phyloP scores from a whole-genome alignment of 78 protist genomes.

The Dictyostelium citrinum region DNA sequence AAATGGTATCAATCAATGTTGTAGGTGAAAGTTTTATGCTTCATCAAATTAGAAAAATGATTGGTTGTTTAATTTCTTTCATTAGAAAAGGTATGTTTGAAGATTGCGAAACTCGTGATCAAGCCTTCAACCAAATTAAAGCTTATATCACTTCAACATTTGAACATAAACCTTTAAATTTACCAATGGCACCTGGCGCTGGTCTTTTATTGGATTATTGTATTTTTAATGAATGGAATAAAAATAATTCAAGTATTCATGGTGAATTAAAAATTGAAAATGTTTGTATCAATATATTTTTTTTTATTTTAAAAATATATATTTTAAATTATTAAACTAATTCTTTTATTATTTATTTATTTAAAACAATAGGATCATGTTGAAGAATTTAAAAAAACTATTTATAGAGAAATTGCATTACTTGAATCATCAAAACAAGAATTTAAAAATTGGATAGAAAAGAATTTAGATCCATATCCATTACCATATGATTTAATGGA shows the following conservation, averaged over 20 bases:
- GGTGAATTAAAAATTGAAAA: constrained; percentile 27
- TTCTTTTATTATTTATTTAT: no score
- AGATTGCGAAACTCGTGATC: background rate
- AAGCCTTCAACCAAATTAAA: background rate
- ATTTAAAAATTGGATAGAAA: constrained; percentile 14
- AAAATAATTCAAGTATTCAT: background rate
- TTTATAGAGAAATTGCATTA: constrained; percentile 41
- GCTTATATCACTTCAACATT: constrained; percentile 17
- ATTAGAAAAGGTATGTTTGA: constrained; percentile 46
- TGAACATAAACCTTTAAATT: constrained; percentile 12
- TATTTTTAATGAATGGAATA: constrained; percentile 30
- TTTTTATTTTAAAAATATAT: no score
- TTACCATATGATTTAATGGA: background rate
- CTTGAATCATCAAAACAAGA: background rate
- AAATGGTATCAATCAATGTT: constrained; percentile 61
- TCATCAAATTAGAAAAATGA: constrained; percentile 85
- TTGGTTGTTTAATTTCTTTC: constrained; percentile 58
- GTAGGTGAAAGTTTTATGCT: constrained; percentile 80
- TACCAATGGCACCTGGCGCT: constrained; percentile 75
- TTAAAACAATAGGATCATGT: constrained; percentile 18
- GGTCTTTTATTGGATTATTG: constrained; percentile 64
- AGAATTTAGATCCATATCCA: constrained; percentile 48
- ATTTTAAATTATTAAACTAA: no score
- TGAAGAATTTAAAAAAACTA: constrained; percentile 26
- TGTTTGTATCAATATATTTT: no score